Percentiles rank a stretch among this genome's conserved stretches.
These are phyloP conservation scores for Carex parvula DNA, from an alignment of 176 grass and related monocot species.

Conservation along the genomic window DNA sequence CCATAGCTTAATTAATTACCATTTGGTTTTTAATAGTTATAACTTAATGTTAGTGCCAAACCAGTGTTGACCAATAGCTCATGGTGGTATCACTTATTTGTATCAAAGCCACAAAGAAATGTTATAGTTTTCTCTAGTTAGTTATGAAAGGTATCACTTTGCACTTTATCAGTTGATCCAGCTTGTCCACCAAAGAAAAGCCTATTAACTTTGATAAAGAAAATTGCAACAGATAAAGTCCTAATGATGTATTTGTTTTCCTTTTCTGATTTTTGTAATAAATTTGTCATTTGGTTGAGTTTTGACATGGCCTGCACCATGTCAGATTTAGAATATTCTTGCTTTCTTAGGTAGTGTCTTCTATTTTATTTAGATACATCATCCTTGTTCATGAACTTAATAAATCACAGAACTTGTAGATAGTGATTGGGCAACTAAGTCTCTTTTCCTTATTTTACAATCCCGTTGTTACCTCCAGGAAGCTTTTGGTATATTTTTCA, in stretches of 20 bases:
- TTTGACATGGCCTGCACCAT: slow-evolving; percentile 28
- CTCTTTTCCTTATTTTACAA: background rate
- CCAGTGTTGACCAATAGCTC: slow-evolving; percentile 4
- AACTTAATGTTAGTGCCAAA: slow-evolving; percentile 15
- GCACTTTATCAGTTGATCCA: slow-evolving; percentile 7
- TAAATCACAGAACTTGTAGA: background rate
- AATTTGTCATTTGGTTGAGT: background rate
- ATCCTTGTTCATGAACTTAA: slow-evolving; percentile 5
- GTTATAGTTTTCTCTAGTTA: background rate
- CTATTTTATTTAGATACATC: background rate
- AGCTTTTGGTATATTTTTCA: slow-evolving; percentile 1
- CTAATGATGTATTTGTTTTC: slow-evolving; percentile 13
- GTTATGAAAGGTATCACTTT: slow-evolving; percentile 3
- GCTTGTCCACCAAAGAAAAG: slow-evolving; percentile 16
- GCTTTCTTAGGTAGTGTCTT: background rate
- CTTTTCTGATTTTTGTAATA: background rate
- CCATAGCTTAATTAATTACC: background rate
- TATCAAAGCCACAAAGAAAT: slow-evolving; percentile 17
- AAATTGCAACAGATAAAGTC: background rate
- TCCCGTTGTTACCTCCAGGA: background rate
- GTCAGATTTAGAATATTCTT: slow-evolving; percentile 16
- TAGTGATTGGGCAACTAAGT: background rate
- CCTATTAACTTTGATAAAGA: slow-evolving; percentile 14
- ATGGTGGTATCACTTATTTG: background rate
- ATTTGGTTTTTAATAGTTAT: slow-evolving; percentile 15